These are phyloP conservation scores for Solanum virginianum DNA, from an alignment of 257 asterid species.

Conservation along the genomic window DNA sequence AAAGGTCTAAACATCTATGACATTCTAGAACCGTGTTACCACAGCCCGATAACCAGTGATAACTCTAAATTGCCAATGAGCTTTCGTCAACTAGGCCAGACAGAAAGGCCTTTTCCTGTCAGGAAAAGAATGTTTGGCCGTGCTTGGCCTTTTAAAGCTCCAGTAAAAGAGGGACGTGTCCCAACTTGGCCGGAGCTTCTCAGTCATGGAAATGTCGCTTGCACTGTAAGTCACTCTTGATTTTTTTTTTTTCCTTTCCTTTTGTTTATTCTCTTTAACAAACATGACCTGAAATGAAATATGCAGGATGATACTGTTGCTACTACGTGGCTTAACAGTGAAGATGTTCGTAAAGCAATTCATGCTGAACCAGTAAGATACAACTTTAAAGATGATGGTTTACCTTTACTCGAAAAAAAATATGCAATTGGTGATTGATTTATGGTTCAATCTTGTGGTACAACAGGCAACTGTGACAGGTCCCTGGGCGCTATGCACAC, in stretches of 20 bases:
- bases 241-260: background rate
- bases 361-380: conserved; percentile 72
- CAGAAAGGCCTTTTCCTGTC: conserved; percentile 69
- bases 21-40: conserved; percentile 94
- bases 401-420: background rate
- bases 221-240: conserved; percentile 53
- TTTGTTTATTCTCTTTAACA: background rate
- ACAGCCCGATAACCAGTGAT: conserved; percentile 18
- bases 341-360: conserved; percentile 72
- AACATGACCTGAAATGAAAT: background rate
- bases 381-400: conserved; percentile 1
- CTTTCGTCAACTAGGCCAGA: conserved; percentile 87
- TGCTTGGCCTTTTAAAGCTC: conserved; percentile 95
- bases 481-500: conserved; percentile 66
- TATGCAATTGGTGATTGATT: background rate
- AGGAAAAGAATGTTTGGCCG: conserved; percentile 88
- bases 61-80: conserved; percentile 48
- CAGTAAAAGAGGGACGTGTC: conserved; percentile 71
- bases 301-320: conserved; percentile 77
- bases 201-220: conserved; percentile 26
- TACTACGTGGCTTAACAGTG: conserved; percentile 63
- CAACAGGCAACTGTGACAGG: conserved; percentile 40
- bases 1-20: conserved; percentile 55
- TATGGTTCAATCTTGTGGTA: background rate
- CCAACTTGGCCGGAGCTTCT: conserved; percentile 87